Base-by-base conservation (phyloP, 2,329 filamentous ascomycete species). In the Verticillium longisporum region DNA sequence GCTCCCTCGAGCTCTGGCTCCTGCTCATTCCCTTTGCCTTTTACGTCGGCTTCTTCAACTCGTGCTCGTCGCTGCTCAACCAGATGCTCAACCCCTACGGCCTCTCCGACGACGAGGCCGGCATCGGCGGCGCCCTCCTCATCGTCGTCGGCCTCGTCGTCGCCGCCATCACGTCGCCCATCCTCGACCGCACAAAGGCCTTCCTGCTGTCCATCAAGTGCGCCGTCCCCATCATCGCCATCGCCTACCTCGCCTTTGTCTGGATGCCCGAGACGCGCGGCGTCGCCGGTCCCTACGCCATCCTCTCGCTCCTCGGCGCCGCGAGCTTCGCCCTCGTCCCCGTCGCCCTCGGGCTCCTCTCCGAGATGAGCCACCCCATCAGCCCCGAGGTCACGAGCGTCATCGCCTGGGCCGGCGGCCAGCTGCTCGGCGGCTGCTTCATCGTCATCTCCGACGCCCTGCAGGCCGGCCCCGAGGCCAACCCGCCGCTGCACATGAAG, bases 41-140 rank as follows among this genome's bases (percentile, higher is more conserved):
- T 68, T 97, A 92, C 74, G 91, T 97, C 63, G 92, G 90, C 68
- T 88, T 95, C 78, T 99, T 99, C 86, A 98, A 98, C 81, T 89
- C 89, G 66, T 80, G 93, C 66, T 96, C 92, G 57, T 90, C 90
- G 1, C 84, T 98, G 1, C 82, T 98, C 10, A 96, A 94, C 77
- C 94, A 97, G 72, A 91, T 98, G 71, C 84, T 98, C 65, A 79
- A 85, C 45, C 95, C 95, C 0, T 94, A 97, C 76, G 90, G 86
- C 68, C 96, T 92, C 82, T 83, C 79, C 62, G 89, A 96, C 72
- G 88, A 89, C 65, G 83, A 97, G 61, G 91, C 94, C 26, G 95
- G 95, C 36, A 93, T 98, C 68, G 92, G 88, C 11, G 95, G 95
- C 65, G 95, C 90, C 0, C 75, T 98, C 9, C 83, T 98, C 37